Evolutionary conservation across 1,284 basidiomycete species (phyloP).

Genomic region (Moesziomyces globuligerus): DNA sequence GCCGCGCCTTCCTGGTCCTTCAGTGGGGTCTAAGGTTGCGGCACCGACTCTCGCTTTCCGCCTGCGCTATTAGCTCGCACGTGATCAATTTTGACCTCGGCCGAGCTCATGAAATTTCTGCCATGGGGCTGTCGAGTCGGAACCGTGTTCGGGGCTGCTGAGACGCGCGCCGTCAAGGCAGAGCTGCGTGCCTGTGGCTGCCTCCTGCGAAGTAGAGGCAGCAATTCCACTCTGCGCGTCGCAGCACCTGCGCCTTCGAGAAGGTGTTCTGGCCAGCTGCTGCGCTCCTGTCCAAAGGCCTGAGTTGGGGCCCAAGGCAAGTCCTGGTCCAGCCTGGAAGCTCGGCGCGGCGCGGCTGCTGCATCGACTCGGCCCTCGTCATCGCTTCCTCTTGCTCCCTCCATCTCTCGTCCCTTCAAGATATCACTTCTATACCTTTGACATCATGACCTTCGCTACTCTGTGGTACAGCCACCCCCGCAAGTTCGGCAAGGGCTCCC

Average conservation of each 20-base stretch:
- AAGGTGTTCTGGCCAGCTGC: background rate
- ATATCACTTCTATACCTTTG: constrained; percentile 36
- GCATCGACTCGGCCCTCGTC: constrained; percentile 19
- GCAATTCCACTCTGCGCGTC: no score
- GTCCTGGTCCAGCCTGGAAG: background rate
- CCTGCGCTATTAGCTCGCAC: background rate
- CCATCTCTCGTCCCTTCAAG: constrained; percentile 41
- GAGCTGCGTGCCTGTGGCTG: no score
- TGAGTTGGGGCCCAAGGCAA: background rate
- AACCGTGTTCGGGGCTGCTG: no score
- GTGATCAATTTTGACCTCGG: constrained; percentile 6
- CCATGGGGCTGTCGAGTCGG: background rate
- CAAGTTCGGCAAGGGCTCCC: constrained; percentile 65
- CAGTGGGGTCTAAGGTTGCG: no score
- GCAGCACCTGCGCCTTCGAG: background rate
- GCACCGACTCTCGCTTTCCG: background rate
- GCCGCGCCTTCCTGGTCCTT: no score
- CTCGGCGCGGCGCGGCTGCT: constrained; percentile 5
- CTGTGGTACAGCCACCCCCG: constrained; percentile 65
- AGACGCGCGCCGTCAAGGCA: no score
- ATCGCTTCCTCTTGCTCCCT: constrained; percentile 32
- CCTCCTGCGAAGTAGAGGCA: no score
- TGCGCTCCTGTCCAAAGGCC: no score
- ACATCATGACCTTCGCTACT: constrained; percentile 65
- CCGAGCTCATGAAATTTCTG: background rate